phyloP scores from a whole-genome alignment of 371 early-diverging fungal genomes.

The Saksenaea vasiformis region DNA sequence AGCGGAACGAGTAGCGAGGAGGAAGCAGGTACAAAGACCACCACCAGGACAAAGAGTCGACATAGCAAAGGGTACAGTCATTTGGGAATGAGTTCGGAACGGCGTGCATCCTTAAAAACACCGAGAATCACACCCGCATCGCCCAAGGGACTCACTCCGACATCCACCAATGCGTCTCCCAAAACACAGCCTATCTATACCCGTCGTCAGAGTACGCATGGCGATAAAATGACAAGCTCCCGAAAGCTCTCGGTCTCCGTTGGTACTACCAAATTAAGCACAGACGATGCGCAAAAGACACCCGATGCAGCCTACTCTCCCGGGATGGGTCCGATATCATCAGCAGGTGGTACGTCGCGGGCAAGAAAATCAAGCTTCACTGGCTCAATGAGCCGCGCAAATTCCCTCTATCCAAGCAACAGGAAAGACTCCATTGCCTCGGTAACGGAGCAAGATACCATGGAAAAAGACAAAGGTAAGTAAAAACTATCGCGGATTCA shows the following conservation, averaged over 20 bases:
- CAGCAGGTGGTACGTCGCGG: not conserved
- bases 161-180: conserved; percentile 13
- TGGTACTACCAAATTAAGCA: conserved; percentile 13
- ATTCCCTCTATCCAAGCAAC: conserved; percentile 10
- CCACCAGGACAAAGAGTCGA: not conserved
- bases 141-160: conserved; percentile 1
- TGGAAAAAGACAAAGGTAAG: conserved; percentile 15
- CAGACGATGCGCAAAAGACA: conserved; percentile 10
- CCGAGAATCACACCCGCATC: conserved; percentile 4
- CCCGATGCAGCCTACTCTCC: conserved; percentile 9
- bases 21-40: conserved; percentile 12
- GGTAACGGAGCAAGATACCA: not conserved
- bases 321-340: conserved; percentile 12
- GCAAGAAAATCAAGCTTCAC: not conserved
- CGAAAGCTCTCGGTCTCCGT: conserved; percentile 21
- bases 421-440: conserved; percentile 13
- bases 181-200: conserved; percentile 13
- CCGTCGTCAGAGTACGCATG: conserved; percentile 6
- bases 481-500: not conserved
- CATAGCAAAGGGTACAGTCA: not conserved
- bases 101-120: conserved; percentile 12
- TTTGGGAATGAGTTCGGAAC: conserved; percentile 9
- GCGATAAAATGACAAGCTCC: not conserved
- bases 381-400: conserved; percentile 5
- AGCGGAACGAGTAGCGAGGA: conserved; percentile 24